These are phyloP conservation scores for Trametes sanguinea DNA, from an alignment of 768 basidiomycete genomes.

Conservation along the genomic window DNA sequence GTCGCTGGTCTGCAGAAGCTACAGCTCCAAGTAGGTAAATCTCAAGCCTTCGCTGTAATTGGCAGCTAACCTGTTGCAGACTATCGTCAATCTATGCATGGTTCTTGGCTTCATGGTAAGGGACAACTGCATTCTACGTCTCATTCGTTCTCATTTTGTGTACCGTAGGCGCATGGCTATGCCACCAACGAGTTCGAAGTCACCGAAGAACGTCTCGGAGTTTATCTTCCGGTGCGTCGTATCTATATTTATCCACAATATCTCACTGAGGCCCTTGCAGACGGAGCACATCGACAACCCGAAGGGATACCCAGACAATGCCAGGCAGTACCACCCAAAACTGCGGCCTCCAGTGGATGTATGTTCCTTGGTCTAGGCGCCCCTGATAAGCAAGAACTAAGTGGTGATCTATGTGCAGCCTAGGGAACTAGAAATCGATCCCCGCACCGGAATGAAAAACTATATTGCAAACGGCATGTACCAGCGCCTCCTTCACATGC, in stretches of 20 bases:
- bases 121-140: background rate
- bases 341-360: slow-evolving; percentile 85
- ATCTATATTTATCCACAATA: background rate
- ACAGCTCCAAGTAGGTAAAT: slow-evolving; percentile 55
- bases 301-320: slow-evolving; percentile 87
- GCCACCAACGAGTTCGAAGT: slow-evolving; percentile 87
- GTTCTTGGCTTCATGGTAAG: slow-evolving; percentile 85
- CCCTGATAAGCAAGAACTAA: background rate
- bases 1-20: slow-evolving; percentile 77
- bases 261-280: slow-evolving; percentile 33
- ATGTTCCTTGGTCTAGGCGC: slow-evolving; percentile 3
- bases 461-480: slow-evolving; percentile 78
- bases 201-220: slow-evolving; percentile 76
- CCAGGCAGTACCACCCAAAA: slow-evolving; percentile 71
- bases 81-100: slow-evolving; percentile 87
- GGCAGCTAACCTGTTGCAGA: slow-evolving; percentile 42
- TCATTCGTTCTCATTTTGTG: background rate
- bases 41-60: background rate
- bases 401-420: slow-evolving; percentile 70
- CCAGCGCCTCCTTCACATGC: background rate
- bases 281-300: slow-evolving; percentile 93
- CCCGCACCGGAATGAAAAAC: slow-evolving; percentile 90
- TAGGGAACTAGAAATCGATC: slow-evolving; percentile 83
- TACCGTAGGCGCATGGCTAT: slow-evolving; percentile 67
- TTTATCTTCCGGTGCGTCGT: slow-evolving; percentile 73